Evolutionary conservation across 495 filamentous ascomycete genomes (phyloP).

Genomic region (Gamarada debralockiae): DNA sequence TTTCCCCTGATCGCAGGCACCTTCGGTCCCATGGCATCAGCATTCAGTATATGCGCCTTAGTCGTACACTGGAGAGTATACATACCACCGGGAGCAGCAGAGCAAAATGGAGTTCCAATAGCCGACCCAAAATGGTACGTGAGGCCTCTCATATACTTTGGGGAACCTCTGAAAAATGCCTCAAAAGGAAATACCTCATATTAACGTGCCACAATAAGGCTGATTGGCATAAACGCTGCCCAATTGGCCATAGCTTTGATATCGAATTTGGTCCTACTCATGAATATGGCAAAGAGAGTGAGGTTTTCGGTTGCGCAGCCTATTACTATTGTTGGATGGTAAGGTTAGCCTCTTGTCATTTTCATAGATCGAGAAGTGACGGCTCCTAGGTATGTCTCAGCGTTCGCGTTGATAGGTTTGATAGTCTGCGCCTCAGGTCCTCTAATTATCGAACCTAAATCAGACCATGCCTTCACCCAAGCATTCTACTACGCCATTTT

Average conservation of each 20-base stretch:
- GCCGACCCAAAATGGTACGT: constrained; percentile 66
- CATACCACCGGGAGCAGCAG: constrained; percentile 20
- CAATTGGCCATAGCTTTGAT: constrained; percentile 67
- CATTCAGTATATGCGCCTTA: constrained; percentile 77
- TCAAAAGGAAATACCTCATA: background rate
- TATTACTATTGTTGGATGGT: constrained; percentile 56
- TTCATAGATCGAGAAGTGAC: background rate
- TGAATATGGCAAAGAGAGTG: constrained; percentile 81
- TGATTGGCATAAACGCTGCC: constrained; percentile 67
- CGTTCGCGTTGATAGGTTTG: constrained; percentile 57
- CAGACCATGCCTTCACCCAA: constrained; percentile 57
- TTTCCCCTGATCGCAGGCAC: constrained; percentile 49
- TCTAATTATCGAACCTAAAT: constrained; percentile 39
- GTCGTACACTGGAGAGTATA: constrained; percentile 69
- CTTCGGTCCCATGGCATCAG: constrained; percentile 73
- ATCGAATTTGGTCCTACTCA: constrained; percentile 67
- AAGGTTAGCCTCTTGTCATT: background rate
- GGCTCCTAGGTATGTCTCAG: constrained; percentile 53
- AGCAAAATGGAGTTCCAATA: constrained; percentile 35
- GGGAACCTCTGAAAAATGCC: background rate
- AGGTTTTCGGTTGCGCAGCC: constrained; percentile 78
- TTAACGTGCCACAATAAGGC: constrained; percentile 35
- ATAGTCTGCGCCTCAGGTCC: constrained; percentile 50
- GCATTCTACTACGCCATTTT: constrained; percentile 80
- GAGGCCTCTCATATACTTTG: background rate